These are phyloP conservation scores for Penicillium glabrum DNA, from an alignment of 2,329 filamentous ascomycete genomes.

Conservation along the genomic window DNA sequence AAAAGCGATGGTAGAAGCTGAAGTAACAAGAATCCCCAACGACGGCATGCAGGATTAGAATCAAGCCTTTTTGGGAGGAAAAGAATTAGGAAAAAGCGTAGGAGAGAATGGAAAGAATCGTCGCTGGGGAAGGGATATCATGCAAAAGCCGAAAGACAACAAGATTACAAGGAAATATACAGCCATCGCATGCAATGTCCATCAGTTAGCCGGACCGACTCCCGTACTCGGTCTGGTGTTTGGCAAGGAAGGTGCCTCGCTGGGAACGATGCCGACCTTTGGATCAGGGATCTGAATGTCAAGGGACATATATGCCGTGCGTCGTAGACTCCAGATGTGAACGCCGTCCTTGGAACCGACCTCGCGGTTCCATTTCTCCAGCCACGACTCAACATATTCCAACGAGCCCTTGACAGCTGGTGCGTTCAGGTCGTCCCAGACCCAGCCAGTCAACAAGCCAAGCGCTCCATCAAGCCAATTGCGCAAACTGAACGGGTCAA, in stretches of 20 bases:
- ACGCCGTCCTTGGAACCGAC: constrained; percentile 62
- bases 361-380: constrained; percentile 82
- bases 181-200: constrained; percentile 5
- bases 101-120: constrained; percentile 5
- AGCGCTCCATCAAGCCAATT: constrained; percentile 79
- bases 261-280: constrained; percentile 47
- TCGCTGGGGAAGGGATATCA: constrained; percentile 26
- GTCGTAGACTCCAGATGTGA: constrained; percentile 73
- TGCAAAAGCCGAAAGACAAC: constrained; percentile 17
- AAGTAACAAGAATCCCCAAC: constrained; percentile 9
- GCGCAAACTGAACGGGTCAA: constrained; percentile 72
- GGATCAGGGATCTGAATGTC: constrained; percentile 54
- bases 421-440: constrained; percentile 88
- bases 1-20: not conserved
- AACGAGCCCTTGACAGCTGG: constrained; percentile 73
- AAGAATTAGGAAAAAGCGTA: constrained; percentile 6
- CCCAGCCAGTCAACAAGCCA: constrained; percentile 82
- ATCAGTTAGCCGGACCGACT: constrained; percentile 19
- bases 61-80: not conserved
- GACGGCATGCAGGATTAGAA: constrained; percentile 15
- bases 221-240: constrained; percentile 38
- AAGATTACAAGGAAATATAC: constrained; percentile 23
- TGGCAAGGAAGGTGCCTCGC: constrained; percentile 34
- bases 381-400: constrained; percentile 70
- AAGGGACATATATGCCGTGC: constrained; percentile 79